phyloP scores from a whole-genome alignment of 139 green algal genomes.

The Volvox africanus region DNA sequence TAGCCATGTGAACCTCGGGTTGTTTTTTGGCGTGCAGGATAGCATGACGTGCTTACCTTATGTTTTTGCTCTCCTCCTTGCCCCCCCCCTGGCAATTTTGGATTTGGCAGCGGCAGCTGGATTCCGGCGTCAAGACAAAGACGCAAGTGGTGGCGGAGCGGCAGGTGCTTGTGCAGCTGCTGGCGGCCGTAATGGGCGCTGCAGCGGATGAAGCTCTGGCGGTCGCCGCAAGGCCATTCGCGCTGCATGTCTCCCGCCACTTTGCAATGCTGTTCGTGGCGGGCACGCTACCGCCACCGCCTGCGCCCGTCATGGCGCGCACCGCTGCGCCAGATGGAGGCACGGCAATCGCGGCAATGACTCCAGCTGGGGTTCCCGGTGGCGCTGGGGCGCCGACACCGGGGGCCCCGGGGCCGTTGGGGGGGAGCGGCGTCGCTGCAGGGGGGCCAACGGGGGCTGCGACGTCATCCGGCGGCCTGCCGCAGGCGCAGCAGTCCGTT shows the following conservation, averaged over 20 bases:
- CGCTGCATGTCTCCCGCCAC: constrained; percentile 82
- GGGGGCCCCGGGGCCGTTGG: not conserved
- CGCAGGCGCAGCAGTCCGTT: not conserved
- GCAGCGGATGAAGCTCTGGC: constrained; percentile 71
- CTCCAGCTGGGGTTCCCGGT: not conserved
- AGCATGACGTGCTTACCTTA: too few relatives aligned
- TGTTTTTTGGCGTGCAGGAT: too few relatives aligned
- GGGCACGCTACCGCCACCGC: constrained; percentile 62
- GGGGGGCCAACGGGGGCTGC: not conserved
- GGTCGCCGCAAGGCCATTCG: constrained; percentile 74
- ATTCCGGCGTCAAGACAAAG: constrained; percentile 85
- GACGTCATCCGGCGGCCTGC: not conserved
- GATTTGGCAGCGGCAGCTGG: constrained; percentile 46
- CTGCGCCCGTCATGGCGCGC: constrained; percentile 62
- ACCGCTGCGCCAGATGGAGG: constrained; percentile 30
- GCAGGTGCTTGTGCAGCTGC: constrained; percentile 62
- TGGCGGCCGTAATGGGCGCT: constrained; percentile 68
- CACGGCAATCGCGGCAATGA: not conserved
- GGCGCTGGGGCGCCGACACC: not conserved
- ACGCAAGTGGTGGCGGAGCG: constrained; percentile 90
- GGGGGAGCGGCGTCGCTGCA: not conserved
- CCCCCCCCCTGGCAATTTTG: too few relatives aligned
- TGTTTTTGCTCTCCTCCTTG: too few relatives aligned
- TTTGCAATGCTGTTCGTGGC: constrained; percentile 93
- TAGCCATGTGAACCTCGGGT: too few relatives aligned